A percentile compares a stretch with the other conserved stretches of the same genome.
Conservation (phyloP, 345 rosid species). For the Noccaea bulbosa region DNA sequence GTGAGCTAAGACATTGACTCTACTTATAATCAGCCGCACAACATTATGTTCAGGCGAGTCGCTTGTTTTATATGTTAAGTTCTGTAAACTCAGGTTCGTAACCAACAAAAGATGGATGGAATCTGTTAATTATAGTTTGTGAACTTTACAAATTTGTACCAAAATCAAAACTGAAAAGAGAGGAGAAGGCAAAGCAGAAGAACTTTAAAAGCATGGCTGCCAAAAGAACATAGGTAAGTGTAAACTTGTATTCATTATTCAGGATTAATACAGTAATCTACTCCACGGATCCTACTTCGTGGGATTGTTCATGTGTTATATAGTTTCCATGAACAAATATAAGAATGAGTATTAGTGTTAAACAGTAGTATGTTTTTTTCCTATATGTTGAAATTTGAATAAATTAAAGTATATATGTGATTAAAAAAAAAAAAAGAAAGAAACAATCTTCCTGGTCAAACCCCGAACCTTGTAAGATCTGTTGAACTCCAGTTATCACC, state of each 20-base stretch:
- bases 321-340: conserved; percentile 36
- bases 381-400: conserved; percentile 14
- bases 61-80: background rate
- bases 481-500: conserved; percentile 59
- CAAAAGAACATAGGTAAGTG: conserved; percentile 13
- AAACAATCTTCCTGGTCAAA: conserved; percentile 33
- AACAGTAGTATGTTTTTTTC: background rate
- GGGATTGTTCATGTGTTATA: conserved; percentile 36
- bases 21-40: conserved; percentile 15
- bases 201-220: background rate
- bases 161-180: conserved; percentile 13
- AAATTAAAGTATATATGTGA: conserved; percentile 24
- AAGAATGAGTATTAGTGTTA: conserved; percentile 37
- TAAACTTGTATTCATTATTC: conserved; percentile 38
- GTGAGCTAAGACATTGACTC: conserved; percentile 34
- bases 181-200: conserved; percentile 22
- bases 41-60: conserved; percentile 31
- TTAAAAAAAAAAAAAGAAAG: conserved; percentile 1
- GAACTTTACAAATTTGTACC: conserved; percentile 26
- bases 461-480: conserved; percentile 60
- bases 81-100: conserved; percentile 10
- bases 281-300: conserved; percentile 28
- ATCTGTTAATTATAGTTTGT: background rate
- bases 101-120: background rate
- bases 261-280: conserved; percentile 39